Percentiles rank a stretch among this genome's conserved stretches.
Conservation (phyloP, 371 early-diverging fungal species). For the Entomophthora muscae region DNA sequence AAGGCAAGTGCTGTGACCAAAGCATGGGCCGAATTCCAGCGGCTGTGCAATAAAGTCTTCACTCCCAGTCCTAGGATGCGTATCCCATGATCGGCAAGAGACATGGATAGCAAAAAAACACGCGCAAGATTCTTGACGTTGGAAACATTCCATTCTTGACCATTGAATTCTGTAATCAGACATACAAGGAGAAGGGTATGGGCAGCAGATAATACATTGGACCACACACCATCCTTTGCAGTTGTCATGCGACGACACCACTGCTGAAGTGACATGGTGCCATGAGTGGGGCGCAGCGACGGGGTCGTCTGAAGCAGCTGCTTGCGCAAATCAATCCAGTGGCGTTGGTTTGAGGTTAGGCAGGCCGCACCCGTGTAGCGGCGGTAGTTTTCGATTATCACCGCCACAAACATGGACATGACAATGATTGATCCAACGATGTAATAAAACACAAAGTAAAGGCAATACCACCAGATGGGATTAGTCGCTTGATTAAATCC, state of each 20-base stretch:
- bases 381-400: constrained; percentile 46
- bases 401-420: constrained; percentile 42
- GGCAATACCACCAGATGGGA: constrained; percentile 29
- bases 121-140: constrained; percentile 14
- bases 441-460: constrained; percentile 46
- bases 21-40: constrained; percentile 17
- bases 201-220: constrained; percentile 23
- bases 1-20: not conserved
- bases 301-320: constrained; percentile 17
- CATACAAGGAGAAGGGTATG: constrained; percentile 31
- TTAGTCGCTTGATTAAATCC: not conserved
- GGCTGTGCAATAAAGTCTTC: constrained; percentile 12
- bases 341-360: constrained; percentile 42
- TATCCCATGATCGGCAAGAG: not conserved
- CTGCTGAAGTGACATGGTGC: constrained; percentile 17
- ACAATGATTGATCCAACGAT: constrained; percentile 42
- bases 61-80: not conserved
- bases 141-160: constrained; percentile 7
- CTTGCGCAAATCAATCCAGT: constrained; percentile 50
- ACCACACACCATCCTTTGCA: constrained; percentile 23
- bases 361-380: constrained; percentile 39
- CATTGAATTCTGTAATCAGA: constrained; percentile 27
- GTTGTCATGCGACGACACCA: constrained; percentile 26
- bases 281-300: constrained; percentile 26
- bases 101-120: constrained; percentile 8